These are phyloP conservation scores for Cladosporium halotolerans DNA, from an alignment of 2,329 filamentous ascomycete species.

Conservation along the genomic window DNA sequence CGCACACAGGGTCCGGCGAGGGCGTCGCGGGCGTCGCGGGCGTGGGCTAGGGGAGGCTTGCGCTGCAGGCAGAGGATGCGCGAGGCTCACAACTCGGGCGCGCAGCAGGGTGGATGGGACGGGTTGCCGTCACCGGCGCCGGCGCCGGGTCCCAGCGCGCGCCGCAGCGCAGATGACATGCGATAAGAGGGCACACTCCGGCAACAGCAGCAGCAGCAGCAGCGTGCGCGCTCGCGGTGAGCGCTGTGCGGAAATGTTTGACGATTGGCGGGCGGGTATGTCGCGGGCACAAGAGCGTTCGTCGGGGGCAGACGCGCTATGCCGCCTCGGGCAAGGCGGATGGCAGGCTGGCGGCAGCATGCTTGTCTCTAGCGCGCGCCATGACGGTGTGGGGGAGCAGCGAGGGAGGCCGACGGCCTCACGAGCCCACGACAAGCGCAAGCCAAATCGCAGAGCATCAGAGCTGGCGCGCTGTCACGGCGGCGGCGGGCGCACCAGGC, in stretches of 20 bases:
- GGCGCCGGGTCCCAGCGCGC: neutral
- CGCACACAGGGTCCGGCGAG: neutral
- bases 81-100: neutral
- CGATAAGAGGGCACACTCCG: neutral
- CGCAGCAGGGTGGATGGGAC: neutral
- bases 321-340: neutral
- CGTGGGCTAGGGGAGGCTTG: slow-evolving; percentile 1
- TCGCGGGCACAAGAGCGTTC: slow-evolving; percentile 1
- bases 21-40: neutral
- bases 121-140: no score
- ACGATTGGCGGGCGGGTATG: slow-evolving; percentile 4
- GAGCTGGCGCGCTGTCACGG: neutral
- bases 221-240: no score
- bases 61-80: neutral
- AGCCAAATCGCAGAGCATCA: no score
- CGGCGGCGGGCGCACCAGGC: neutral
- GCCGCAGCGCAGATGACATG: neutral
- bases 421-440: no score
- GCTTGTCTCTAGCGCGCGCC: neutral
- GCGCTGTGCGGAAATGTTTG: slow-evolving; percentile 2
- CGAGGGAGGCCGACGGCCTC: neutral
- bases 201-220: neutral
- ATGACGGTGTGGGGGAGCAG: neutral
- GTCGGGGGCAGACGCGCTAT: neutral
- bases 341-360: neutral